Base-by-base conservation (phyloP, 192 early-diverging fungal species). In the Coemansia sp. region DNA sequence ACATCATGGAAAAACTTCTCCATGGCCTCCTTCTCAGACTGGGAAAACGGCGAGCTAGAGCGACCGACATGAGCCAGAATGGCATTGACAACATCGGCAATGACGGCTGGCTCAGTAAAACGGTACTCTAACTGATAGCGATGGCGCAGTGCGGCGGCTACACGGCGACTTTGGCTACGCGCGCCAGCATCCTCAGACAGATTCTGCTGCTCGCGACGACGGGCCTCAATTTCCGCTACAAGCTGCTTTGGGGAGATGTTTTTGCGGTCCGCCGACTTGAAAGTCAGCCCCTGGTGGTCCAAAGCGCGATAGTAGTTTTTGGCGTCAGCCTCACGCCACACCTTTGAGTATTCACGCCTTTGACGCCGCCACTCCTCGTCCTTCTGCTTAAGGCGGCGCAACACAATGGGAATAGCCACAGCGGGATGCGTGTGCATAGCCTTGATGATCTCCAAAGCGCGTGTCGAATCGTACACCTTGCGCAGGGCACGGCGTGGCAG, bases 301-400 rank as follows among this genome's bases (percentile, higher is more conserved):
- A 99, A 77, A 9, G 95, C 83, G 36, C 91, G 91, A 64, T 91
- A 90, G 72, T 86, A 98, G 79, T 96, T 98, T 58, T 93, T 93
- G 41, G 80, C 56, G 36, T 99, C 94, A 27, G 86, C 77, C 54
- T 98, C 95, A 18, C 93, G 86, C 97, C 97, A 99, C 20, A 96
- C 85, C 67, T 95, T 94, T 77, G 92, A 91, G 84, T 86, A 94
- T 50, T 96, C 92, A 44, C 93, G 87, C 80, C 94, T 78, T 46
- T 55, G 56, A 32, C 50, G 60, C 35, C 57, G 55, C 94, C 94
- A 98, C 61, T 98, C 95, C 68, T 99, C 95, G 65, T 98, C 93
- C 65, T 99, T 99, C 59, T 98, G 95, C 76, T 95, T 94, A 19
- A 99, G 73, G 17, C 97, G 85, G 61, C 87, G 91, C 20, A 99